phyloP scores from a whole-genome alignment of 2,329 filamentous ascomycete species.

The Apiospora arundinis region DNA sequence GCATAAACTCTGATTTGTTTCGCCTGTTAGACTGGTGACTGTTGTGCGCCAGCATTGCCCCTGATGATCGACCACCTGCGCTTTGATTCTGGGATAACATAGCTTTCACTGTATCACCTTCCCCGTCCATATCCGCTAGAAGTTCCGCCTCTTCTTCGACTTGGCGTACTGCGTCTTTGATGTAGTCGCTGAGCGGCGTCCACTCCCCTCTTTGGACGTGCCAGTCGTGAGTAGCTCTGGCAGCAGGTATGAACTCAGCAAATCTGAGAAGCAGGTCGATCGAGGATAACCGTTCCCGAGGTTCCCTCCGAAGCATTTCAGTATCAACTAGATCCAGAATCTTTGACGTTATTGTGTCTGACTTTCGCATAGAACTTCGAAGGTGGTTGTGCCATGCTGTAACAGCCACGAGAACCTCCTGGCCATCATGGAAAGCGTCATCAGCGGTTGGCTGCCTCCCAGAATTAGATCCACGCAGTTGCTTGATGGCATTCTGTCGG shows the following conservation, averaged over 20 bases:
- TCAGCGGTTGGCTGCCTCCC: not conserved
- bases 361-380: slow-evolving; percentile 25
- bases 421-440: slow-evolving; percentile 36
- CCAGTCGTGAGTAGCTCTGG: not conserved
- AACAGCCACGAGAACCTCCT: slow-evolving; percentile 31
- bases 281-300: not conserved
- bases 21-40: not conserved
- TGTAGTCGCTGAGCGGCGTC: not conserved
- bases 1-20: not conserved
- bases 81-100: not conserved
- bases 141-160: not conserved
- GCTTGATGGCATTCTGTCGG: slow-evolving; percentile 24
- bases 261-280: not conserved
- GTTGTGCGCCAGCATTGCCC: not conserved
- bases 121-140: not conserved
- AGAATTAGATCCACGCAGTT: not conserved
- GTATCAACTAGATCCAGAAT: slow-evolving; percentile 37
- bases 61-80: not conserved
- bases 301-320: slow-evolving; percentile 26
- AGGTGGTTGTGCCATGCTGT: slow-evolving; percentile 35
- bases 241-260: slow-evolving; percentile 14
- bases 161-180: not conserved
- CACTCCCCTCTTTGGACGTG: not conserved
- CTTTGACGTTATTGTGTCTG: slow-evolving; percentile 30
- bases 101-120: not conserved